Evolutionary conservation across 2,329 filamentous ascomycete genomes (phyloP), one percentile per base, ranked within the genome.

Genomic region (Uncinocarpus reesii): DNA sequence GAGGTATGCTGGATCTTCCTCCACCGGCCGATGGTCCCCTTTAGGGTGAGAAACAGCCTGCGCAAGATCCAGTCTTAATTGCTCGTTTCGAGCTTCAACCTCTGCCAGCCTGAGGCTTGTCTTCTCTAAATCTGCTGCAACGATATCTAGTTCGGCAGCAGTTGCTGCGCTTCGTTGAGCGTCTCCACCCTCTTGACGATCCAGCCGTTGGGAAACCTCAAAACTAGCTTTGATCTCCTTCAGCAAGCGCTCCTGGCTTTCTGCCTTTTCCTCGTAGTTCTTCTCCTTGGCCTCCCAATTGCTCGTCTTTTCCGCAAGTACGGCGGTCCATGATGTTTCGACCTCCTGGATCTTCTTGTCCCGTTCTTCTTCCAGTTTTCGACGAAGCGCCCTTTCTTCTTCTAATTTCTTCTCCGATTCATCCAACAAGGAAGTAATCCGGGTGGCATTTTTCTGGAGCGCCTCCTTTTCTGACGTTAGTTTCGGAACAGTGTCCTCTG

Each of bases 191-290:
- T 79, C 77, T 28, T 83, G 83, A 11, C 80, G 79, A 44, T 83
- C 89, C 43, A 98, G 73, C 43, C 92, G 79, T 64, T 96, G 89
- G 38, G 86, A 92, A 47, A 98, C 92, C 66, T 98, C 92, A 62
- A 95, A 95, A 69, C 82, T 95, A 21, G 92, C 92, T 68, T 95
- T 96, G 62, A 96, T 80, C 65, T 98, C 93, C 61, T 85, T 95
- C 57, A 98, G 69, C 32, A 98, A 69, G 5, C 88, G 81, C 42
- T 98, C 92, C 62, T 98, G 90, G 58, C 84, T 93, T 65, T 95
- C 90, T 2, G 94, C 75, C 68, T 95, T 96, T 58, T 96, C 90
- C 60, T 95, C 88, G 51, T 95, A 68, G 23, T 79, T 81, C 69
- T 85, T 86, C 70, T 98, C 92, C 63, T 94, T 95, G 7, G 90